Conservation (phyloP, 441 rosid genomes). For the Gossypium trilobum region DNA sequence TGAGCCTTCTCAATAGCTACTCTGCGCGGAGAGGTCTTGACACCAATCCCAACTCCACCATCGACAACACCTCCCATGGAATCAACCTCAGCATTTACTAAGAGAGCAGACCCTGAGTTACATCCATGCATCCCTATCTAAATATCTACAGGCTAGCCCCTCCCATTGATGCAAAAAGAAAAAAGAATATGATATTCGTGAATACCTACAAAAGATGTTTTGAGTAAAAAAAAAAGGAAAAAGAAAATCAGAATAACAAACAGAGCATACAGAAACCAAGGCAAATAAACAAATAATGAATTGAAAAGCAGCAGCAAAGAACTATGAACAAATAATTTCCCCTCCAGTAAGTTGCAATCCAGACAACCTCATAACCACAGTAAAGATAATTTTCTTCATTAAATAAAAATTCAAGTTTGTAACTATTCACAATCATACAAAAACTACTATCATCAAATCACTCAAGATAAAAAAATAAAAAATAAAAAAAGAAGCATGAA, state of each 20-base stretch:
- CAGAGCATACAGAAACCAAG: neutral
- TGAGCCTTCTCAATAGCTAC: constrained; percentile 96
- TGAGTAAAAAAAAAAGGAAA: neutral
- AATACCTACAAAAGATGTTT: constrained; percentile 19
- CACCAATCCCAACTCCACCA: constrained; percentile 79
- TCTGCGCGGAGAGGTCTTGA: constrained; percentile 83
- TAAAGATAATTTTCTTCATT: constrained; percentile 1
- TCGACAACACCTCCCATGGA: constrained; percentile 99
- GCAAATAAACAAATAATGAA: neutral
- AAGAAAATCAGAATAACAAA: neutral
- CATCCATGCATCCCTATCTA: constrained; percentile 71
- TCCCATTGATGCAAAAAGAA: constrained; percentile 34
- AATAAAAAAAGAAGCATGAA: neutral
- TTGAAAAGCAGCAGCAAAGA: neutral
- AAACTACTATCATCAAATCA: constrained; percentile 6
- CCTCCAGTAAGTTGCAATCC: neutral
- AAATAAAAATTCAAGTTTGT: neutral
- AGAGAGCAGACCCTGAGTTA: constrained; percentile 49
- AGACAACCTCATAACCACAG: neutral
- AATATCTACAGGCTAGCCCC: constrained; percentile 25
- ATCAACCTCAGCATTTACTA: constrained; percentile 97
- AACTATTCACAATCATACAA: neutral
- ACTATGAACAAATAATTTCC: constrained; percentile 1
- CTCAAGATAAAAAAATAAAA: neutral
- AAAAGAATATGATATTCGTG: constrained; percentile 10